Evolutionary conservation across 495 filamentous ascomycete species (phyloP), one percentile per base, ranked within the genome.

Genomic region (Penicillium chermesinum): DNA sequence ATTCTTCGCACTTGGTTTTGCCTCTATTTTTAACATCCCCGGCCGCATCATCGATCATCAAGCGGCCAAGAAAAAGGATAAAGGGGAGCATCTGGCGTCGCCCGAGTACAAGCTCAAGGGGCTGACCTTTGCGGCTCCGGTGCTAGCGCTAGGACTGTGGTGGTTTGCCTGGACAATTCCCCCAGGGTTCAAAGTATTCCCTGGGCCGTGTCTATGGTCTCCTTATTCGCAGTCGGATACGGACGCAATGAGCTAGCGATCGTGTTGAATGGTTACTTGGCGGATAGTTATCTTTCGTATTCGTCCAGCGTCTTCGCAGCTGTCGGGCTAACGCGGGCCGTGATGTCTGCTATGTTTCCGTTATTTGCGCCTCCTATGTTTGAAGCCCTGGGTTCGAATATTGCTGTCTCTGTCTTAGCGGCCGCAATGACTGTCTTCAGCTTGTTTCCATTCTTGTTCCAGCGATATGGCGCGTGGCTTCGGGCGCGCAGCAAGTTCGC

Each of bases 151-250:
- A 4, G 58, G 54, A 3, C 58, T 70, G 1, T 77, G 70, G 72
- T 64, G 59, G 59, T 72, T 76, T 45, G 65, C 59, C 7, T 69
- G 64, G 63, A 76, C 71, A 0, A 57, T 73, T 4, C 74, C 74
- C 1, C 71, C 73, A 18, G 19, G 7, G 35, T 54, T 1, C n/a
- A 52, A 10, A 12, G 30, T 17, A 19, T 49, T 0, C 50, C 49
- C 42, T 77, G 73, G 73, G 52, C 66, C 17, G 60, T 59, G 0
- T 60, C 68, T 0, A 59, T 63, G 8, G 33, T 67, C 1, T 52
- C 63, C 1, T 52, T 76, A 1, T 44, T 68, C 0, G 46, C 63
- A 6, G 54, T 74, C 13, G 73, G 74, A 0, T 76, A 68, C 44
- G 67, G 69, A 1, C 49, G 64, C 17, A 72, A 71, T 43, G 74